A percentile compares a stretch with the other conserved stretches of the same genome.
These are phyloP conservation scores for Crithidia fasciculata DNA, from an alignment of 208 protist genomes.

Conservation along the genomic window DNA sequence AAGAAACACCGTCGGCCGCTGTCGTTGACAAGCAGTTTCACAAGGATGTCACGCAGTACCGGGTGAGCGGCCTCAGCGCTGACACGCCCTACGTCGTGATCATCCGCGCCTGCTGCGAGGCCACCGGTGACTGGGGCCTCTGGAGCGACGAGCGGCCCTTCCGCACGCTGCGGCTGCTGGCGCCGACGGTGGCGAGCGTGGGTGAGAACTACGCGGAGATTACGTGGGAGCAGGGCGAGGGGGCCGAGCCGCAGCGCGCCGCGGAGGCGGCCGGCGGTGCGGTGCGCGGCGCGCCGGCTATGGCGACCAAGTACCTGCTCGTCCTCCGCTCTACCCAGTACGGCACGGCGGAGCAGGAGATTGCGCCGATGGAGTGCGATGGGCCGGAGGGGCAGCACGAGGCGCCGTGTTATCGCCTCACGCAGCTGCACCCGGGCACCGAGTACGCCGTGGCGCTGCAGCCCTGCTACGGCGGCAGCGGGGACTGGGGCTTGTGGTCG, in stretches of 20 bases:
- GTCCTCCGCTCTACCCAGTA: conserved; percentile 29
- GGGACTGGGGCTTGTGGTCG: conserved; percentile 85
- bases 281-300: conserved; percentile 3
- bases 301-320: conserved; percentile 43
- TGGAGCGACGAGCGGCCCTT: conserved; percentile 86
- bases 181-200: conserved; percentile 47
- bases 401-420: conserved; percentile 49
- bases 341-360: conserved; percentile 33
- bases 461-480: conserved; percentile 77
- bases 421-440: conserved; percentile 63
- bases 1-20: conserved; percentile 73
- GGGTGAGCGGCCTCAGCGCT: conserved; percentile 51
- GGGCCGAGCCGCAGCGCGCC: conserved; percentile 29
- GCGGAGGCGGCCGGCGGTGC: conserved; percentile 10
- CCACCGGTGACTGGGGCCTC: conserved; percentile 76
- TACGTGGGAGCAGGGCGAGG: conserved; percentile 67
- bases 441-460: conserved; percentile 88
- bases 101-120: conserved; percentile 73
- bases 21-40: conserved; percentile 90
- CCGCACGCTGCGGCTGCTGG: conserved; percentile 65
- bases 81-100: conserved; percentile 86
- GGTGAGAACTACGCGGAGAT: conserved; percentile 86
- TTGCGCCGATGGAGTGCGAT: conserved; percentile 30
- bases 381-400: conserved; percentile 2
- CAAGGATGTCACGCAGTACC: conserved; percentile 63